Evolutionary conservation across 1,284 basidiomycete genomes (phyloP), one percentile per base, ranked within the genome.

Genomic region (Puccinia polysora): DNA sequence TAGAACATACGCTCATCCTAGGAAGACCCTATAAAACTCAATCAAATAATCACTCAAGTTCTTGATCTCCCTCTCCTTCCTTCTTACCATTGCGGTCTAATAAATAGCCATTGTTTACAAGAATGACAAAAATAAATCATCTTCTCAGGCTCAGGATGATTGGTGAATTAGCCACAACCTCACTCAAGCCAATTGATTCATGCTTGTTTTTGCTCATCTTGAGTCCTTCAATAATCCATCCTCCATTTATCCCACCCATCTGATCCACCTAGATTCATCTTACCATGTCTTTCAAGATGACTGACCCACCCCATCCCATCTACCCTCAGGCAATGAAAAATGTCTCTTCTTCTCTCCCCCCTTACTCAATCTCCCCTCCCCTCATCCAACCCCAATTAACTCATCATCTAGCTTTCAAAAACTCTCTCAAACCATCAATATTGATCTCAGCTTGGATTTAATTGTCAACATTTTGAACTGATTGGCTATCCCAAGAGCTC

Each of bases 141-240:
- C n/a, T n/a, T n/a, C n/a, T n/a, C n/a, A n/a, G n/a, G n/a, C n/a
- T n/a, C 38, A 60, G 38, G 55, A 43, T 40, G 67, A 53, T 10
- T 71, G 68, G 68, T 71, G 68, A 58, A 49, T 63, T 43, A 71
- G 59, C 20, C 59, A 43, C 6, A 71, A 63, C 30, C n/a, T 71
- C 8, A 71, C 68, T 6, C 30, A 58, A 23, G 38, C 68, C 32
- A n/a, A 62, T 1, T 30, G 59, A 12, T 34, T 62, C 59, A 6
- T 71, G 49, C 32, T 71, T 5, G 68, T 71, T 5, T 34, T 71
- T 18, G 68, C 68, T 23, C 69, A 71, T 64, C 69, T 58, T 71
- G 12, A 62, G 69, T 4, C 34, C 4, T n/a, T n/a, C n/a, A n/a
- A n/a, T n/a, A 6, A 20, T 28, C 32, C 8, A 38, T 32, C 28